Evolutionary conservation across 2,329 filamentous ascomycete species (phyloP).

Genomic region (Setomelanomma holmii): DNA sequence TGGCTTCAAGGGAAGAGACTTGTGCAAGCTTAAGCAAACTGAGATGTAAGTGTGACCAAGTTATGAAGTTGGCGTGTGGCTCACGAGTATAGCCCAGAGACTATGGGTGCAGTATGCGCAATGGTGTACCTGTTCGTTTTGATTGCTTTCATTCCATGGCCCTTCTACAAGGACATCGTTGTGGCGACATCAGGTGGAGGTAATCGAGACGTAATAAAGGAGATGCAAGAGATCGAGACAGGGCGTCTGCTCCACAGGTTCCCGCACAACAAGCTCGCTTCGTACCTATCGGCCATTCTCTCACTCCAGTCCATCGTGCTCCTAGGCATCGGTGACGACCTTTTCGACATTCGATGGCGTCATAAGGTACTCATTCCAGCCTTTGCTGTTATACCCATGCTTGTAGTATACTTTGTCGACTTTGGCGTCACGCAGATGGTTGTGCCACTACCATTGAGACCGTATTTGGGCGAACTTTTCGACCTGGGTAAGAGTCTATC

Average conservation of each 20-base stretch:
- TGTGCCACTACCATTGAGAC: conserved; percentile 82
- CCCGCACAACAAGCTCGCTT: conserved; percentile 95
- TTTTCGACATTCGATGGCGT: conserved; percentile 98
- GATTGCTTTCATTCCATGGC: conserved; percentile 93
- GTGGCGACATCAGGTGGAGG: conserved; percentile 92
- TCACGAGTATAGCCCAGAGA: conserved; percentile 72
- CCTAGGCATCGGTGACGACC: conserved; percentile 91
- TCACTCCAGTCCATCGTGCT: conserved; percentile 90
- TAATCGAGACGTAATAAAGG: conserved; percentile 84
- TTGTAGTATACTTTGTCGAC: conserved; percentile 97
- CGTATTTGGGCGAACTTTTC: conserved; percentile 83
- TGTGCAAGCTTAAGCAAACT: conserved; percentile 76
- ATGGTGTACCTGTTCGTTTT: conserved; percentile 89
- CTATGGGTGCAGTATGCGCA: conserved; percentile 93
- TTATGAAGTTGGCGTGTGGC: conserved; percentile 6
- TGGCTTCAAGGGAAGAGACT: conserved; percentile 87
- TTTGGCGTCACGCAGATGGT: conserved; percentile 97
- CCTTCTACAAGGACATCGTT: conserved; percentile 98
- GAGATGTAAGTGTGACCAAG: conserved; percentile 68
- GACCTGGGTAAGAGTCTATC: conserved; percentile 69
- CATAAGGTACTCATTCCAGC: conserved; percentile 99
- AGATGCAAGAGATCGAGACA: conserved; percentile 75
- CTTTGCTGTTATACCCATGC: conserved; percentile 88
- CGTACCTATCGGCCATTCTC: conserved; percentile 91
- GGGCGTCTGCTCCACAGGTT: conserved; percentile 90